Evolutionary conservation across 192 early-diverging fungal species (phyloP), one percentile per base, ranked within the genome.

Genomic region (Coemansia asiatica): DNA sequence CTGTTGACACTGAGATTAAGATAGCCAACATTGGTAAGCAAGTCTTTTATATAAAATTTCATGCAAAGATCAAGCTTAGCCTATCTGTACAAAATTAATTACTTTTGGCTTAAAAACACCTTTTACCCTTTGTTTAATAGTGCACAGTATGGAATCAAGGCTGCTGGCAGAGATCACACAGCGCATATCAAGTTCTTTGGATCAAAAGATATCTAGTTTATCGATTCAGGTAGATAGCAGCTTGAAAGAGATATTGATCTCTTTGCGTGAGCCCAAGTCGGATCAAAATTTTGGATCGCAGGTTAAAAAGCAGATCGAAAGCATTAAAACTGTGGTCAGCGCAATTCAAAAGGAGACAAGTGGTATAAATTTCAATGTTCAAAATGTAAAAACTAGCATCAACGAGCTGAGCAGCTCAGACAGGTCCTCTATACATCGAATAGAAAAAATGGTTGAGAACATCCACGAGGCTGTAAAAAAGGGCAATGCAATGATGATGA

Each of bases 1-100:
- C 63, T 8, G 67, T 75, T 0, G 74, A 81, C 47, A 73, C 73
- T 48, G 79, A 81, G 36, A 53, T 75, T 23, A 81, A 70, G 40
- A 64, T 81, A 10, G 56, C 40, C 12, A 81, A 57, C 19, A 59
- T 76, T 38, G 74, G 79, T 64, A 75, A 67, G 70, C 47, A 40
- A 10, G 15, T 9, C 25, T 47, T 10, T 0, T 15, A 1, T n/a
- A n/a, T n/a, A n/a, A n/a, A n/a, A n/a, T n/a, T n/a, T n/a, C n/a
- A n/a, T n/a, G n/a, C n/a, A n/a, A n/a, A n/a, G n/a, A n/a, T n/a
- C n/a, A n/a, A n/a, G n/a, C n/a, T n/a, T n/a, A n/a, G n/a, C n/a
- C n/a, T n/a, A n/a, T n/a, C n/a, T n/a, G n/a, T n/a, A n/a, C n/a
- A n/a, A n/a, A n/a, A n/a, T n/a, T n/a, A n/a, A n/a, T n/a, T n/a